phyloP scores from a whole-genome alignment of 805 yeast species.

The Suhomyces sp. region DNA sequence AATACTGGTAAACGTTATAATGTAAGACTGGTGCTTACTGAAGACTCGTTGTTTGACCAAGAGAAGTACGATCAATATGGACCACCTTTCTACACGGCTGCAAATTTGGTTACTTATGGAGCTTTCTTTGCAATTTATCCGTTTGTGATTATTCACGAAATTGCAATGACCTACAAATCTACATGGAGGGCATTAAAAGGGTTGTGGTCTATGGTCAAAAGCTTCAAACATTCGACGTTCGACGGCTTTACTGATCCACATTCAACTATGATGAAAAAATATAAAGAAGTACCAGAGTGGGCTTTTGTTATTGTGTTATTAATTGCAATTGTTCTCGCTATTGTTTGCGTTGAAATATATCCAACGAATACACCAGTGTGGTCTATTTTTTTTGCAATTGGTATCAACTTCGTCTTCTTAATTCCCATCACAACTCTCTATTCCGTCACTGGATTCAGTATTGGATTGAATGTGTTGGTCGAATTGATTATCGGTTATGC shows the following conservation, averaged over 20 bases:
- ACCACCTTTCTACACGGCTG: conserved; percentile 21
- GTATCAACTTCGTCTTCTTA: conserved; percentile 49
- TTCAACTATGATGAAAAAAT: conserved; percentile 22
- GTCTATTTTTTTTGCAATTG: conserved; percentile 55
- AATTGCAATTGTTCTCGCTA: conserved; percentile 21
- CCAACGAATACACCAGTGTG: conserved; percentile 57
- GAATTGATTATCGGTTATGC: conserved; percentile 60
- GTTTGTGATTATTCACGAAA: conserved; percentile 16
- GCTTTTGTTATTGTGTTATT: conserved; percentile 21
- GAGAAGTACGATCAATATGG: conserved; percentile 15
- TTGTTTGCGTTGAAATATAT: conserved; percentile 28
- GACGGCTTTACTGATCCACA: conserved; percentile 25
- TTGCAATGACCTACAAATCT: conserved; percentile 7
- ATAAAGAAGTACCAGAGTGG: conserved; percentile 24
- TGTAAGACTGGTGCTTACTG: conserved; percentile 14
- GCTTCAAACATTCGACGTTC: conserved; percentile 14
- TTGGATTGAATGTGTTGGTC: conserved; percentile 53
- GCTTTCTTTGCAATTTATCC: conserved; percentile 22
- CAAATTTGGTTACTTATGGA: conserved; percentile 16
- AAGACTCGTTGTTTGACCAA: conserved; percentile 12
- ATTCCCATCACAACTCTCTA: conserved; percentile 51
- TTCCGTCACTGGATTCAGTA: conserved; percentile 47
- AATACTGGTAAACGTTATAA: conserved; percentile 19
- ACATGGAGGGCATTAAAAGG: conserved; percentile 1
- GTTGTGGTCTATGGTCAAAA: conserved; percentile 2